Percentiles rank a stretch among this genome's conserved stretches.
phyloP scores from a whole-genome alignment of 345 rosid genomes.

The Nasturtium officinale region DNA sequence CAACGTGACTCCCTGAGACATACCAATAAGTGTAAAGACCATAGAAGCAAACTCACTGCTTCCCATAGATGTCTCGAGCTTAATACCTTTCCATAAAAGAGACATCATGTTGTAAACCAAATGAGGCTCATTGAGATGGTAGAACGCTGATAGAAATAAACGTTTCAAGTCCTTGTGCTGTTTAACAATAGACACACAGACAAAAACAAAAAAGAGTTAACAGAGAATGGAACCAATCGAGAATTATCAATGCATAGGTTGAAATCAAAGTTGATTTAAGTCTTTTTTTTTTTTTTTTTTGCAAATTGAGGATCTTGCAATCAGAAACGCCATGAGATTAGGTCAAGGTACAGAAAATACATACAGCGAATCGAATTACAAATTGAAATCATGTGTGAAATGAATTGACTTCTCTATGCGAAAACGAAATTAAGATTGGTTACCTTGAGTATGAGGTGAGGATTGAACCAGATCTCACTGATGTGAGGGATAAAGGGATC shows the following conservation, averaged over 20 bases:
- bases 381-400: background rate
- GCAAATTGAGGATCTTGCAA: background rate
- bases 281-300: background rate
- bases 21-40: constrained; percentile 65
- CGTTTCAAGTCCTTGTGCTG: constrained; percentile 82
- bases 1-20: constrained; percentile 89
- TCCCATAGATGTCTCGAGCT: constrained; percentile 86
- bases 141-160: constrained; percentile 80
- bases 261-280: background rate
- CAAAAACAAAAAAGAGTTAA: background rate
- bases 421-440: background rate
- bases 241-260: constrained; percentile 1
- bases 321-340: background rate
- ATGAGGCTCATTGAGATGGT: constrained; percentile 85
- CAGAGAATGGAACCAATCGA: constrained; percentile 38
- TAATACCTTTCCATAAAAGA: constrained; percentile 91
- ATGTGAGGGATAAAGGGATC: constrained; percentile 64
- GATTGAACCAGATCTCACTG: constrained; percentile 78
- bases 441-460: constrained; percentile 89
- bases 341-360: background rate
- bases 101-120: constrained; percentile 90
- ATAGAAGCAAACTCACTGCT: constrained; percentile 81
- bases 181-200: constrained; percentile 9
- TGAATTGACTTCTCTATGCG: background rate
- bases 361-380: background rate